These are phyloP conservation scores for Cercospora canescens DNA, from an alignment of 2,329 filamentous ascomycete genomes.

Conservation along the genomic window DNA sequence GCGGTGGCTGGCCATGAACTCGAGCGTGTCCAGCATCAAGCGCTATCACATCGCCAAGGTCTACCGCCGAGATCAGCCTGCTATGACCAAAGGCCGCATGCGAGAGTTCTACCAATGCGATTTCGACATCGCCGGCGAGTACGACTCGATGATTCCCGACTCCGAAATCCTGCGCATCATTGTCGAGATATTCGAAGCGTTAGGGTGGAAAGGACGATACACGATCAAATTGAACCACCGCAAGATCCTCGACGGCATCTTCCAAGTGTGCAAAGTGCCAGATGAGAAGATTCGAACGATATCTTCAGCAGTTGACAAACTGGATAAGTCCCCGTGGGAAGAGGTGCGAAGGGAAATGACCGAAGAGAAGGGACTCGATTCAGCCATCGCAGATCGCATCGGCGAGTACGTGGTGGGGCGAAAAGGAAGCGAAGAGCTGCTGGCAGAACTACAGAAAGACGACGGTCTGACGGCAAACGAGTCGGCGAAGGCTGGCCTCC, in stretches of 20 bases:
- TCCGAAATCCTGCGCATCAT: constrained; percentile 85
- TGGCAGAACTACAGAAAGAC: constrained; percentile 68
- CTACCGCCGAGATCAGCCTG: constrained; percentile 76
- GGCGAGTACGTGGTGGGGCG: constrained; percentile 76
- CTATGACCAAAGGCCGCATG: constrained; percentile 89
- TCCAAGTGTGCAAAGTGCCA: constrained; percentile 87
- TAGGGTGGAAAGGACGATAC: constrained; percentile 72
- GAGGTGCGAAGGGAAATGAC: constrained; percentile 93
- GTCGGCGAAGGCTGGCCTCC: constrained; percentile 75
- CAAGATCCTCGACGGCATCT: constrained; percentile 89
- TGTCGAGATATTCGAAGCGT: constrained; percentile 78
- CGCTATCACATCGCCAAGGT: constrained; percentile 96
- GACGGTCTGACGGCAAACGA: constrained; percentile 68
- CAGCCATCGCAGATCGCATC: constrained; percentile 79
- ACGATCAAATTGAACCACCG: constrained; percentile 95
- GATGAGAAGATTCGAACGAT: constrained; percentile 84
- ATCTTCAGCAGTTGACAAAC: constrained; percentile 90
- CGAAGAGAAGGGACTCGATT: constrained; percentile 80
- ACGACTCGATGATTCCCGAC: constrained; percentile 90
- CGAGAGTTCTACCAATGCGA: constrained; percentile 97
- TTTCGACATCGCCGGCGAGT: constrained; percentile 87
- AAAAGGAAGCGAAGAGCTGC: constrained; percentile 73
- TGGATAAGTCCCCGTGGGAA: constrained; percentile 85
- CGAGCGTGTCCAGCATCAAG: constrained; percentile 79
- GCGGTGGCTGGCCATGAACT: constrained; percentile 90